A percentile compares a stretch with the other conserved stretches of the same genome.
phyloP scores from a whole-genome alignment of 129 eudicot genomes.

The Glebionis coronaria region DNA sequence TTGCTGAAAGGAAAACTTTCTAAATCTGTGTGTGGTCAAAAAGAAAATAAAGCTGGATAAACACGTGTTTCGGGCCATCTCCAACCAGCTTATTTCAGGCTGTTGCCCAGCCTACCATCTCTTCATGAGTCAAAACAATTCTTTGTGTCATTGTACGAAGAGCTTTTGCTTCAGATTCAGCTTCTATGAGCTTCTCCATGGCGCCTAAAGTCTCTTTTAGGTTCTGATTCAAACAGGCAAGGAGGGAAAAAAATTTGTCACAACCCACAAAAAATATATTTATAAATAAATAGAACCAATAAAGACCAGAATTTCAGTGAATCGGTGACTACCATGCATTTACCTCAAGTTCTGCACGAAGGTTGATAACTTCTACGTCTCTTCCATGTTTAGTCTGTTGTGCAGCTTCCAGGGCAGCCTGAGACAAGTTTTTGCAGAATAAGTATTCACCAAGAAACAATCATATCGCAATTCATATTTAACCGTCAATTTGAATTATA shows the following conservation, averaged over 20 bases:
- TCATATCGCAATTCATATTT: neutral
- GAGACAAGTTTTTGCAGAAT: slow-evolving; percentile 11
- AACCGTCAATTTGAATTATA: slow-evolving; percentile 10
- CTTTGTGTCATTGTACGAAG: slow-evolving; percentile 87
- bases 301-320: neutral
- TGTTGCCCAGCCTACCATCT: slow-evolving; percentile 49
- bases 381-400: slow-evolving; percentile 70
- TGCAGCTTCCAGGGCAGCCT: slow-evolving; percentile 87
- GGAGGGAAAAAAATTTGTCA: neutral
- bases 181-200: slow-evolving; percentile 65
- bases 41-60: no score
- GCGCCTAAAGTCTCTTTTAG: slow-evolving; percentile 52
- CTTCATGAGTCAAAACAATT: slow-evolving; percentile 88
- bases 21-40: no score
- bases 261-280: neutral
- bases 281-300: neutral
- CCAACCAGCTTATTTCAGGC: no score
- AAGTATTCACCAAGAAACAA: neutral
- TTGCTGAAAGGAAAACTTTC: no score
- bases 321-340: slow-evolving; percentile 17
- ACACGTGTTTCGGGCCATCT: no score
- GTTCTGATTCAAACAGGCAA: slow-evolving; percentile 43
- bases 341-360: slow-evolving; percentile 80
- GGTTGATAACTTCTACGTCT: slow-evolving; percentile 60
- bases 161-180: slow-evolving; percentile 80